phyloP scores from a whole-genome alignment of 1,139 yeast genomes.

The Suhomyces terraborum region DNA sequence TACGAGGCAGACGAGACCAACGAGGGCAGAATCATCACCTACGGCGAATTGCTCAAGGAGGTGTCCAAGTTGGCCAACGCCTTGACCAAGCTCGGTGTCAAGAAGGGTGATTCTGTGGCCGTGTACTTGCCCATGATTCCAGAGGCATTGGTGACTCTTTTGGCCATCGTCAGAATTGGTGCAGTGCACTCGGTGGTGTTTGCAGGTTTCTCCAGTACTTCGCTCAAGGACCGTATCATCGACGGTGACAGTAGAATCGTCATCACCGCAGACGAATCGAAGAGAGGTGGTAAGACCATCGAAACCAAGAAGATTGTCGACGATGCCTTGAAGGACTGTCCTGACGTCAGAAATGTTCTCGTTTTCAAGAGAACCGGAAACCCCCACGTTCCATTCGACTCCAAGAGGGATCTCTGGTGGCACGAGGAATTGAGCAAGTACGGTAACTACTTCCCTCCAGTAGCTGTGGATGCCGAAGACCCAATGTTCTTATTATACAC shows the following conservation, averaged over 20 bases:
- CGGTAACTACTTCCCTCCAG: constrained; percentile 65
- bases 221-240: constrained; percentile 72
- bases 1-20: constrained; percentile 81
- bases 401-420: constrained; percentile 78
- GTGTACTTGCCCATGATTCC: constrained; percentile 88
- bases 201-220: constrained; percentile 80
- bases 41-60: constrained; percentile 69
- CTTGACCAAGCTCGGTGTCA: constrained; percentile 64
- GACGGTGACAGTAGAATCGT: constrained; percentile 77
- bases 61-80: constrained; percentile 73
- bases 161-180: constrained; percentile 77
- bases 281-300: constrained; percentile 80
- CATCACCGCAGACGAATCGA: constrained; percentile 78
- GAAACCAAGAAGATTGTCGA: constrained; percentile 83
- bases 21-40: constrained; percentile 63
- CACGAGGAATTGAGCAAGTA: constrained; percentile 70
- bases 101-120: constrained; percentile 83
- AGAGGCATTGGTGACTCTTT: constrained; percentile 69
- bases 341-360: constrained; percentile 66
- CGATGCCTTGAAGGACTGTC: constrained; percentile 72
- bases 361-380: constrained; percentile 77
- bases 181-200: constrained; percentile 83
- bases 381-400: constrained; percentile 60
- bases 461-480: constrained; percentile 60
- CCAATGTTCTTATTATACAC: constrained; percentile 66